These are phyloP conservation scores for Ophiostoma sp. DNA, from an alignment of 2,329 filamentous ascomycete genomes.

Conservation along the genomic window DNA sequence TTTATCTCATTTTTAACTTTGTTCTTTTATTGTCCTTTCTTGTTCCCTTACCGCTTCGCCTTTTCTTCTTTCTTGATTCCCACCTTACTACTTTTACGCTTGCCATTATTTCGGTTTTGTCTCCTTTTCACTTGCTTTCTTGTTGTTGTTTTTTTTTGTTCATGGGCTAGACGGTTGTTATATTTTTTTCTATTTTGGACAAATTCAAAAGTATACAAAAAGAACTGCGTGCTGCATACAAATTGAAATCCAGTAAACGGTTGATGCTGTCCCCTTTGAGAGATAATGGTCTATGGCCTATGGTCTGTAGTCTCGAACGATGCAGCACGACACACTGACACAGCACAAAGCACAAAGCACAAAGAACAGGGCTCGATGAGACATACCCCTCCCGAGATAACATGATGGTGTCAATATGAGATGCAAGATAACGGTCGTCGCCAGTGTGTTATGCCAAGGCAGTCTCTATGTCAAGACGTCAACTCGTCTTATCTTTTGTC, in stretches of 20 bases:
- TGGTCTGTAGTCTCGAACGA: neutral
- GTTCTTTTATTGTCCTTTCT: neutral
- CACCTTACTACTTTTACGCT: conserved; percentile 11
- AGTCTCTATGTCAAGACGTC: neutral
- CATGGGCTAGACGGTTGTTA: neutral
- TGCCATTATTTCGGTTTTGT: neutral
- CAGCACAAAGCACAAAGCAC: neutral
- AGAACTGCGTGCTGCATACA: neutral
- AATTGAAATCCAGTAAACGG: no score
- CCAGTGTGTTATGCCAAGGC: conserved; percentile 3
- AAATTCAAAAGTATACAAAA: neutral
- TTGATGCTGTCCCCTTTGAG: neutral
- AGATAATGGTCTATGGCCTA: neutral
- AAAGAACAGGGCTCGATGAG: conserved; percentile 9
- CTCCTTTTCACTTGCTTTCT: neutral
- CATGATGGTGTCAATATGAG: neutral
- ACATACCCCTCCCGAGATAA: conserved; percentile 10
- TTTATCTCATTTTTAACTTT: no score
- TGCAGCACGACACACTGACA: neutral
- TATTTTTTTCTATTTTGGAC: neutral
- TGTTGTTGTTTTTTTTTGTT: neutral
- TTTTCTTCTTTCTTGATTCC: conserved; percentile 19
- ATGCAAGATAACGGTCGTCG: neutral
- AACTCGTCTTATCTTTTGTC: no score
- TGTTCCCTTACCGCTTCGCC: neutral